Percentiles rank a stretch among this genome's conserved stretches.
Conservation (phyloP, 192 early-diverging fungal species). For the Cladochytrium replicatum region DNA sequence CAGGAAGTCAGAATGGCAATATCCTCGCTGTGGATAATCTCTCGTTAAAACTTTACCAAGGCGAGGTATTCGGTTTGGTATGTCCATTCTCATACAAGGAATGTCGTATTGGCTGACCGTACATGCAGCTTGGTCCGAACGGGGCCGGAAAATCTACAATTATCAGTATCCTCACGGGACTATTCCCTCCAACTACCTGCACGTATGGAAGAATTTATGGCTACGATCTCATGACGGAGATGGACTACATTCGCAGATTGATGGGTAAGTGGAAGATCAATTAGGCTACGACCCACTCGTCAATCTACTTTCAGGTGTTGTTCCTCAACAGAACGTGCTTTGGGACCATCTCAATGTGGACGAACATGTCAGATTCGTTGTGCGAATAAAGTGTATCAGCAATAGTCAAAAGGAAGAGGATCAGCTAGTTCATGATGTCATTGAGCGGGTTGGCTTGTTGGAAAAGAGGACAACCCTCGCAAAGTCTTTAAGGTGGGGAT, state of each 20-base stretch:
- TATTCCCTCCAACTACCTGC: conserved; percentile 36
- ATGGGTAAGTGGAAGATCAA: too few species aligned
- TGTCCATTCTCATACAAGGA: not conserved
- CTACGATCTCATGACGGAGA: not conserved
- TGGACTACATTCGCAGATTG: not conserved
- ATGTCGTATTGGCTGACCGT: not conserved
- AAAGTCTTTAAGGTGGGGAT: conserved; percentile 32
- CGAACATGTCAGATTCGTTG: not conserved
- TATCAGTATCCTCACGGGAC: conserved; percentile 58
- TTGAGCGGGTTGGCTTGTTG: not conserved
- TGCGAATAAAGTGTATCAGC: not conserved
- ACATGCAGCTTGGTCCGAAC: conserved; percentile 47
- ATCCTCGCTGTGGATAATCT: not conserved
- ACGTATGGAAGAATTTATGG: not conserved
- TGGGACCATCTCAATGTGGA: not conserved
- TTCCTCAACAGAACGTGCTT: not conserved
- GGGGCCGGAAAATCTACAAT: conserved; percentile 61
- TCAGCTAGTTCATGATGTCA: not conserved
- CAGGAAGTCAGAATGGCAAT: not conserved
- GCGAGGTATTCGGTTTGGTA: not conserved
- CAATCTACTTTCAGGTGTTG: not conserved
- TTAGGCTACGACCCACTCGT: too few species aligned
- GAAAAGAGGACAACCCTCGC: conserved; percentile 5
- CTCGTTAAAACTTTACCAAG: not conserved
- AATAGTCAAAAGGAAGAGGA: not conserved